Evolutionary conservation across 805 yeast species (phyloP), one percentile per base, ranked within the genome.

Genomic region (Pichia pseudocactophila): DNA sequence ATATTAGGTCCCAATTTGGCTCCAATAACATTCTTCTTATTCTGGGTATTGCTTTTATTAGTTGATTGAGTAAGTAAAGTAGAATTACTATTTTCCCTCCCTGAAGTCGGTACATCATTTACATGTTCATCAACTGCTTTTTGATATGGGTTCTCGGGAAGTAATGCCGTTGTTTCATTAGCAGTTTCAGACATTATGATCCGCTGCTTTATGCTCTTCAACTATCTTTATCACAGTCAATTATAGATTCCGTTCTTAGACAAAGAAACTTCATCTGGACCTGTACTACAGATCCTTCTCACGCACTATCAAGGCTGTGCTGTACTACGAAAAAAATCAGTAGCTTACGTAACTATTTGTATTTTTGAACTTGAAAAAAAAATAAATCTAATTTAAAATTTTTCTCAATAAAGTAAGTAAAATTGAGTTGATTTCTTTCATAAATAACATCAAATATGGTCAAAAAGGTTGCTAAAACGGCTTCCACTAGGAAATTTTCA

Each of bases 401-500:
- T 22, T 22, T 22, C 25, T 6, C 25, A 6, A 8, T 22, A 22
- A 22, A 22, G 5, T 22, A 22, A 22, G 8, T 8, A 22, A 22
- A 8, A 22, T 6, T 6, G 19, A 25, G n/a, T 19, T 39, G 18
- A 31, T 18, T 25, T 16, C 17, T 15, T 12, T n/a, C 33, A 36
- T 38, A 27, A 34, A 39, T 17, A 16, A 15, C 27, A 20, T 34
- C 27, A 2, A 19, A n/a, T 2, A 61, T 61, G 65, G 63, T 40
- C 18, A 62, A 58, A 51, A 58, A 56, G 48, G 71, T 68, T 50
- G 65, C 54, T 16, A 63, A 80, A 7, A 74, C 82, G 0, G 69
- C 76, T 52, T 69, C 82, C 3, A 54, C 70, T 2, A 76, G 79
- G 57, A 66, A 71, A 49, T 82, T 72, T 57, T 75, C 80, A 16